These are phyloP conservation scores for Tulasnella sp. DNA, from an alignment of 768 basidiomycete species.

Conservation along the genomic window DNA sequence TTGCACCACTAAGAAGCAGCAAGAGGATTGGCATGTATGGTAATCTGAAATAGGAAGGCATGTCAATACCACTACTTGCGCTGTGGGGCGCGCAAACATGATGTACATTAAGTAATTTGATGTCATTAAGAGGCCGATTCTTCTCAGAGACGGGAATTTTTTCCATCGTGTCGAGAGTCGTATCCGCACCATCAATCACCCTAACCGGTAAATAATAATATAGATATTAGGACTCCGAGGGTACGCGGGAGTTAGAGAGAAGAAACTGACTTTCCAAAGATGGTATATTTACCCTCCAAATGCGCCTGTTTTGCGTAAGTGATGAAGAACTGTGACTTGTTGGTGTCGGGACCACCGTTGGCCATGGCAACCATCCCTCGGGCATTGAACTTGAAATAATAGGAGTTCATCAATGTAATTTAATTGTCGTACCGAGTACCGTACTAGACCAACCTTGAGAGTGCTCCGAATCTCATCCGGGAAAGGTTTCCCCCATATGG, in stretches of 20 bases:
- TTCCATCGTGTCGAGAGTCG: slow-evolving; percentile 90
- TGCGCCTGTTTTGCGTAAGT: slow-evolving; percentile 89
- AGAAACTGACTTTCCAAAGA: slow-evolving; percentile 59
- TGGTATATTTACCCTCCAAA: slow-evolving; percentile 83
- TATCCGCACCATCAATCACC: slow-evolving; percentile 96
- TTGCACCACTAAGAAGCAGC: slow-evolving; percentile 49
- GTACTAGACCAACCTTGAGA: slow-evolving; percentile 55
- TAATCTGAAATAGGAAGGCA: slow-evolving; percentile 24
- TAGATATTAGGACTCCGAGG: no score
- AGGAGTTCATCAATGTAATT: neutral
- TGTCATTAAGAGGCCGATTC: slow-evolving; percentile 75
- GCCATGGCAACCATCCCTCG: slow-evolving; percentile 97
- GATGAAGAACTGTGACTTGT: slow-evolving; percentile 63
- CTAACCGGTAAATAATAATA: slow-evolving; percentile 20
- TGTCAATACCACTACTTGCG: neutral
- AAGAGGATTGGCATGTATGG: slow-evolving; percentile 91
- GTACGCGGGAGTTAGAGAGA: neutral
- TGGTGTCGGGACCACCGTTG: slow-evolving; percentile 86
- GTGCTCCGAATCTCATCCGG: slow-evolving; percentile 88
- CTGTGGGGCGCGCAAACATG: neutral
- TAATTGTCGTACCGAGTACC: neutral
- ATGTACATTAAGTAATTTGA: slow-evolving; percentile 69
- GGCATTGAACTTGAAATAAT: slow-evolving; percentile 65
- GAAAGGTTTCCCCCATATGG: slow-evolving; percentile 90
- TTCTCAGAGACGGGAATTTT: slow-evolving; percentile 82